These are phyloP conservation scores for Fusarium bactridioides DNA, from an alignment of 2,329 filamentous ascomycete genomes.

Conservation along the genomic window DNA sequence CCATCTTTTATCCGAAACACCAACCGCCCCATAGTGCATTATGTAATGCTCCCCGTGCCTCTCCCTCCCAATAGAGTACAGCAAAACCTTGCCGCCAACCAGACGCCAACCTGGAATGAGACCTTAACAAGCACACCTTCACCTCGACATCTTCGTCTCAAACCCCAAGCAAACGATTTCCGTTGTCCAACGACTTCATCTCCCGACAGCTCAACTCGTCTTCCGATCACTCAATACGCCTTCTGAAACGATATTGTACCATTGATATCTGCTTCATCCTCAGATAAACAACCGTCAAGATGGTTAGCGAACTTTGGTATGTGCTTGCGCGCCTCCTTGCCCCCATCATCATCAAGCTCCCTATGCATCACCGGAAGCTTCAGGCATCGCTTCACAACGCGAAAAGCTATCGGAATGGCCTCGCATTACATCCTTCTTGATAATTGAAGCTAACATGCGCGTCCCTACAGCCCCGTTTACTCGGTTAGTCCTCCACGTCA, in stretches of 20 bases:
- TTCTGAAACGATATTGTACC: slow-evolving; percentile 23
- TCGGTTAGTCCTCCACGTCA: slow-evolving; percentile 77
- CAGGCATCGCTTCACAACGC: slow-evolving; percentile 33
- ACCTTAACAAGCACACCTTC: slow-evolving; percentile 48
- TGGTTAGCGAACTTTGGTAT: slow-evolving; percentile 85
- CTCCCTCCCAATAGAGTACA: slow-evolving; percentile 41
- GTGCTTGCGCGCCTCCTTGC: slow-evolving; percentile 53
- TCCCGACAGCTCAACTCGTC: slow-evolving; percentile 28
- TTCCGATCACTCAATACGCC: slow-evolving; percentile 21
- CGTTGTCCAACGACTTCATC: slow-evolving; percentile 41
- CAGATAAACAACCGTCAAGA: slow-evolving; percentile 59
- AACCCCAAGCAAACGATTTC: slow-evolving; percentile 33
- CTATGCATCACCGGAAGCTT: slow-evolving; percentile 44
- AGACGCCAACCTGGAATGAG: slow-evolving; percentile 50
- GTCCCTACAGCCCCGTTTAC: slow-evolving; percentile 83
- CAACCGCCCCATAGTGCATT: slow-evolving; percentile 32
- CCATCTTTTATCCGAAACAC: slow-evolving; percentile 35
- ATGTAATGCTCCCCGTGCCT: slow-evolving; percentile 44
- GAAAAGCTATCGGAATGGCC: slow-evolving; percentile 6
- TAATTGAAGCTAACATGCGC: slow-evolving; percentile 54
- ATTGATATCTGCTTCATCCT: slow-evolving; percentile 15
- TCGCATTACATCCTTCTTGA: slow-evolving; percentile 2
- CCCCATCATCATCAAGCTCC: slow-evolving; percentile 44
- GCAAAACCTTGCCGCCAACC: slow-evolving; percentile 54
- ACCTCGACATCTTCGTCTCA: slow-evolving; percentile 37